Percentiles rank a stretch among this genome's conserved stretches.
Evolutionary conservation across 495 filamentous ascomycete genomes (phyloP).

Genomic region (Penicillium daleae): DNA sequence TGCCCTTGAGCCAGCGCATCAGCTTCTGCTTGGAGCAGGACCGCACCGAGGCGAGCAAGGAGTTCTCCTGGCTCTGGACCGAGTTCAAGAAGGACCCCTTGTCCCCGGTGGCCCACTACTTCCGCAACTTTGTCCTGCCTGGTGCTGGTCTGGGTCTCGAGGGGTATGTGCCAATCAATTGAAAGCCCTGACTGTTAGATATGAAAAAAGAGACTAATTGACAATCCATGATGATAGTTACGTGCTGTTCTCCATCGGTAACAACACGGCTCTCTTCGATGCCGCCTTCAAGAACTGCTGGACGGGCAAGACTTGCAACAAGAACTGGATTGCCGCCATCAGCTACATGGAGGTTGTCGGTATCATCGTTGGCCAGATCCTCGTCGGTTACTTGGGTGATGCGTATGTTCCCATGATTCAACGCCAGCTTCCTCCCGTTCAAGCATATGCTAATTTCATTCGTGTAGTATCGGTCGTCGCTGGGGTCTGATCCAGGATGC

Average conservation of each 20-base stretch:
- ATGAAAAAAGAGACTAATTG: background rate
- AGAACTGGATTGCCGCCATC: slow-evolving; percentile 73
- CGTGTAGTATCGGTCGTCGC: slow-evolving; percentile 71
- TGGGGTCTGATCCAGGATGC: slow-evolving; percentile 93
- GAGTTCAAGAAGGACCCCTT: slow-evolving; percentile 83
- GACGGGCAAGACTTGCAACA: slow-evolving; percentile 64
- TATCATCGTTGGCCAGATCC: slow-evolving; percentile 83
- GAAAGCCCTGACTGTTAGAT: no score
- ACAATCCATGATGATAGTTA: slow-evolving; percentile 45
- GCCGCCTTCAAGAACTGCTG: slow-evolving; percentile 74
- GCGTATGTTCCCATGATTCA: slow-evolving; percentile 40
- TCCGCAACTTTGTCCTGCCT: slow-evolving; percentile 80
- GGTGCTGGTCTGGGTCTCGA: slow-evolving; percentile 88
- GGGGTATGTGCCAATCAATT: slow-evolving; percentile 46
- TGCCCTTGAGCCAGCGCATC: slow-evolving; percentile 64
- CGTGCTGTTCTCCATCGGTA: slow-evolving; percentile 90
- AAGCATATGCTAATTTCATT: background rate
- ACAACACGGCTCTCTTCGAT: slow-evolving; percentile 73
- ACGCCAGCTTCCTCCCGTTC: background rate
- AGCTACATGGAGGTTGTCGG: slow-evolving; percentile 83
- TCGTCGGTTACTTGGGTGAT: slow-evolving; percentile 66
- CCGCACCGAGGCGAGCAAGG: slow-evolving; percentile 61
- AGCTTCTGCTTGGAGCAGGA: slow-evolving; percentile 71
- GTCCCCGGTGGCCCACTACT: slow-evolving; percentile 76
- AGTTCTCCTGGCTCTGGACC: slow-evolving; percentile 61